Base-by-base conservation (phyloP, 164 flowering plant species). In the Piper longum region DNA sequence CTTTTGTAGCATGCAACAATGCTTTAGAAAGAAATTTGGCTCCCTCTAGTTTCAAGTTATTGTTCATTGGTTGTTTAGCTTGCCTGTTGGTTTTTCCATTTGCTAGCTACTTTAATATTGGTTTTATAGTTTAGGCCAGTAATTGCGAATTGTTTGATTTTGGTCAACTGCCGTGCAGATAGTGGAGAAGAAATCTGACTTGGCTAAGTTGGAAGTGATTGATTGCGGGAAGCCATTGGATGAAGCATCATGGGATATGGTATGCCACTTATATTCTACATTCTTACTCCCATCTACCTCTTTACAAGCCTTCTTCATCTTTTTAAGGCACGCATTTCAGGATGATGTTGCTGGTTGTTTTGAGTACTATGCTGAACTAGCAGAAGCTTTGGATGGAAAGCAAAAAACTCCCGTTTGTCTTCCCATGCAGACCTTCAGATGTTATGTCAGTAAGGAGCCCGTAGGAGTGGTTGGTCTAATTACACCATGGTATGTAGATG, bases 281-380 rank as follows among this genome's bases (percentile, higher is more conserved):
- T 48, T 48, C 14, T 48, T 48, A 3, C 14, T 9, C 14, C 52
- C 36, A 26, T 26, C 36, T 26, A 26, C 36, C 36, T 26, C 36
- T 26, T 26, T 26, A 26, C 3, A 16, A 55, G 13, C 4, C 19
- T 16, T 51, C 54, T 55, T 16, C 19, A 18, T 14, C 57, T 55
- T 0, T 55, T 55, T 55, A 13, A 55, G n/a, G 57, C 18, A 16
- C 17, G 18, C 19, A 16, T 55, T 57, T 57, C 60, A 91, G 99
- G 97, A 95, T 76, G 99, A 95, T 81, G 99, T 95, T 74, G 91
- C 90, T 72, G 84, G 79, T 60, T 95, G 99, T 72, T 95, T 91
- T 70, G 97, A 95, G 71, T 95, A 87, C 75, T 83, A 82, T 74
- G 99, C 97, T 2, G 97, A 81, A 54, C 92, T 87, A 68, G 99